phyloP scores from a whole-genome alignment of 345 rosid genomes.

The Gossypioides kirkii region DNA sequence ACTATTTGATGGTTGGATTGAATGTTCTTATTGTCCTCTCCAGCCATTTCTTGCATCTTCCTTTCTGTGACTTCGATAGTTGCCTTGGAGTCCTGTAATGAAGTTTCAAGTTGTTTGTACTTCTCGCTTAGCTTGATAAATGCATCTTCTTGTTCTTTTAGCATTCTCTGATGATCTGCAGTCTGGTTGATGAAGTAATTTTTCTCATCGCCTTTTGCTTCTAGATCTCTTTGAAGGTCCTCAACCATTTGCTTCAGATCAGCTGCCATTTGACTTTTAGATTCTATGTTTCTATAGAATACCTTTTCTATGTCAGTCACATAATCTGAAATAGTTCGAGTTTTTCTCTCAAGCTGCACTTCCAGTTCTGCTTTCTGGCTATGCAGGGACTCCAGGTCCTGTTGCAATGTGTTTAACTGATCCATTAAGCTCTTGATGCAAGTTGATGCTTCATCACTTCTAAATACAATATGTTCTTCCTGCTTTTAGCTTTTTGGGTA shows the following conservation, averaged over 20 bases:
- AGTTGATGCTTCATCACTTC: constrained; percentile 47
- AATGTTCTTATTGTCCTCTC: constrained; percentile 24
- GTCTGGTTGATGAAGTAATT: constrained; percentile 28
- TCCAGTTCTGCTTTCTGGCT: constrained; percentile 51
- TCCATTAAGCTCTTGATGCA: constrained; percentile 39
- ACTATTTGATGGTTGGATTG: constrained; percentile 39
- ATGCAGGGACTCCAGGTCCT: constrained; percentile 43
- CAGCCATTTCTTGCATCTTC: constrained; percentile 39
- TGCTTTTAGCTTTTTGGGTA: constrained; percentile 47
- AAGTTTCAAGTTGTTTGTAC: constrained; percentile 28
- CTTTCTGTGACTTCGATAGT: constrained; percentile 34
- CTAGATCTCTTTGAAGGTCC: constrained; percentile 44
- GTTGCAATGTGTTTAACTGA: constrained; percentile 44
- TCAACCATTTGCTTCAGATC: constrained; percentile 38
- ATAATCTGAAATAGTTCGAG: constrained; percentile 45
- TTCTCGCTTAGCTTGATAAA: constrained; percentile 36
- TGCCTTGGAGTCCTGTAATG: constrained; percentile 28
- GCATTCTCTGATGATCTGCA: constrained; percentile 40
- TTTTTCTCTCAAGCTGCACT: constrained; percentile 46
- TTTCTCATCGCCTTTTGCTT: constrained; percentile 39
- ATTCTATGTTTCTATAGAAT: constrained; percentile 33
- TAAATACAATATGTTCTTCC: constrained; percentile 48
- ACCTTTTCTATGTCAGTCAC: constrained; percentile 34
- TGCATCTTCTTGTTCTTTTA: constrained; percentile 40
- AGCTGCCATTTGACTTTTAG: constrained; percentile 32